Conservation (phyloP, 2,329 filamentous ascomycete species). For the Neurospora sp. region DNA sequence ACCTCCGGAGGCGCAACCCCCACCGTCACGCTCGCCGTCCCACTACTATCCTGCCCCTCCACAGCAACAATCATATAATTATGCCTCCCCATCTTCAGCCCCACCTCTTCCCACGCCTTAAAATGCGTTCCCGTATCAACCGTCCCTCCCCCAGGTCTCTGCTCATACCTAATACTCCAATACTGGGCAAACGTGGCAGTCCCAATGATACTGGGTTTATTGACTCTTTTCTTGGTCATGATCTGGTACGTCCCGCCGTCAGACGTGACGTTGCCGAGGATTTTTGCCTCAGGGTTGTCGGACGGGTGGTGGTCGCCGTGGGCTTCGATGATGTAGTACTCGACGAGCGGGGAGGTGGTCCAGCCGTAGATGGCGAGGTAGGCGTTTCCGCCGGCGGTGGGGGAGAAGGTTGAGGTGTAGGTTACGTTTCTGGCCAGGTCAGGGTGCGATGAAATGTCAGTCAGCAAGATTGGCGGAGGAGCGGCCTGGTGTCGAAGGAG, state of each 20-base stretch:
- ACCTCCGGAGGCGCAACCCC: slow-evolving; percentile 13
- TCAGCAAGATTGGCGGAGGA: too few relatives aligned
- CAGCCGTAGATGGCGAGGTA: slow-evolving; percentile 50
- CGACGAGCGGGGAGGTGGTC: slow-evolving; percentile 39
- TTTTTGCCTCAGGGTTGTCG: slow-evolving; percentile 29
- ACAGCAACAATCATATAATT: slow-evolving; percentile 44
- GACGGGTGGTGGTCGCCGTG: slow-evolving; percentile 37
- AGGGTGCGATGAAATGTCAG: background rate
- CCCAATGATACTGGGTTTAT: slow-evolving; percentile 41
- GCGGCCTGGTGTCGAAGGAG: too few relatives aligned
- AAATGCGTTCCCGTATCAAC: slow-evolving; percentile 43
- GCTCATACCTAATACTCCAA: slow-evolving; percentile 35
- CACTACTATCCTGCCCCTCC: slow-evolving; percentile 31
- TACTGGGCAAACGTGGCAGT: slow-evolving; percentile 45
- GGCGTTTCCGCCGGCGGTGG: slow-evolving; percentile 21
- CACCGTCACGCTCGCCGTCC: slow-evolving; percentile 6
- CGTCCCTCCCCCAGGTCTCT: slow-evolving; percentile 37
- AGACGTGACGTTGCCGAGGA: slow-evolving; percentile 37
- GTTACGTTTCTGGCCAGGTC: slow-evolving; percentile 19
- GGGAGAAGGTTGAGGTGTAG: slow-evolving; percentile 25
- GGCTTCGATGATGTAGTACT: slow-evolving; percentile 47
- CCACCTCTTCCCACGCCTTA: slow-evolving; percentile 38
- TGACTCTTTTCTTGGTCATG: slow-evolving; percentile 35
- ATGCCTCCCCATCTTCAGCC: slow-evolving; percentile 37
- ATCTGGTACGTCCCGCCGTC: slow-evolving; percentile 45